phyloP scores from a whole-genome alignment of 345 rosid genomes.

The Lepidium africanum region DNA sequence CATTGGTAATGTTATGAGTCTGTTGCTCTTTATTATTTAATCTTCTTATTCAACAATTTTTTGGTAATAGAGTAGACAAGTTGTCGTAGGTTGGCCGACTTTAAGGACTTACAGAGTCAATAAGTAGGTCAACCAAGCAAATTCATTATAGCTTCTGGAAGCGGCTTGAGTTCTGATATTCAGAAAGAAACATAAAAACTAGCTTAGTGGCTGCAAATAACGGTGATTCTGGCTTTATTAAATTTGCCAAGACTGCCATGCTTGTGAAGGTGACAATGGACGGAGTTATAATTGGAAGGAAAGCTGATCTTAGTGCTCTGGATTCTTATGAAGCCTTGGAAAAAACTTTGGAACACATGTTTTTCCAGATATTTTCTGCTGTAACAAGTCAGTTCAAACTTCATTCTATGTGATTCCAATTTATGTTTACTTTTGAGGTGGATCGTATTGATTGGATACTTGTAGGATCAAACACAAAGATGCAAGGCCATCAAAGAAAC shows the following conservation, averaged over 20 bases:
- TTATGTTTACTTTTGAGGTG: neutral
- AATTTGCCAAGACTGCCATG: slow-evolving; percentile 26
- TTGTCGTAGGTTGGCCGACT: slow-evolving; percentile 90
- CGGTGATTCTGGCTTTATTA: slow-evolving; percentile 10
- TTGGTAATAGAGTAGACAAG: slow-evolving; percentile 43
- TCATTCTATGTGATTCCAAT: neutral
- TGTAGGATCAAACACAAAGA: slow-evolving; percentile 23
- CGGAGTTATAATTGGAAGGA: slow-evolving; percentile 85
- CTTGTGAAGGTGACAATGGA: slow-evolving; percentile 95
- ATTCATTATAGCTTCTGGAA: slow-evolving; percentile 42
- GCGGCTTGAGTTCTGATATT: slow-evolving; percentile 22
- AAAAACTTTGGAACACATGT: slow-evolving; percentile 64
- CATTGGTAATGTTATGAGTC: neutral
- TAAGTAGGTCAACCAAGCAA: slow-evolving; percentile 66
- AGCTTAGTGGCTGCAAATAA: slow-evolving; percentile 5
- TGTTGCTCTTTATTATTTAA: neutral
- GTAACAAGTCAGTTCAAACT: slow-evolving; percentile 10
- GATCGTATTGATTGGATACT: neutral
- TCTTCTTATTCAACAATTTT: neutral
- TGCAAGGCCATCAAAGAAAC: slow-evolving; percentile 12
- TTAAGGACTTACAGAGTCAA: slow-evolving; percentile 67
- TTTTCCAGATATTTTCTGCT: slow-evolving; percentile 32
- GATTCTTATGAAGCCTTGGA: slow-evolving; percentile 65
- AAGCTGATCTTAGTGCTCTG: slow-evolving; percentile 62
- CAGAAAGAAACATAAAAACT: slow-evolving; percentile 29